These are phyloP conservation scores for Pyrenula massariospora DNA, from an alignment of 495 filamentous ascomycete species.

Conservation along the genomic window DNA sequence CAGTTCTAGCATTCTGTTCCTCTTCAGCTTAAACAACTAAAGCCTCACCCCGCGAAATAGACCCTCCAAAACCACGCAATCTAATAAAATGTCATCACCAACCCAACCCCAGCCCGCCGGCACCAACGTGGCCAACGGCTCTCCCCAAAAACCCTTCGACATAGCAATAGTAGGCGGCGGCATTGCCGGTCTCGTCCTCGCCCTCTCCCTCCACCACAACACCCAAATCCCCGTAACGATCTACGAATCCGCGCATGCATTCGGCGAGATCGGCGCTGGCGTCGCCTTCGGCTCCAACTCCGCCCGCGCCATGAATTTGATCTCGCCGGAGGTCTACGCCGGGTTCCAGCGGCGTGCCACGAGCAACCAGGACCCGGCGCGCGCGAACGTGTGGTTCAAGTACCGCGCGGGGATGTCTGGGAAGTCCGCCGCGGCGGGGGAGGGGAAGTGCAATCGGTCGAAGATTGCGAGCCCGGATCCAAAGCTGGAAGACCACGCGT, in stretches of 20 bases:
- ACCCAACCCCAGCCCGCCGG: too few species aligned
- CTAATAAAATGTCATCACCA: too few species aligned
- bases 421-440: slow-evolving; percentile 1
- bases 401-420: background rate
- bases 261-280: slow-evolving; percentile 51
- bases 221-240: slow-evolving; percentile 28
- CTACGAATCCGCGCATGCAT: slow-evolving; percentile 38
- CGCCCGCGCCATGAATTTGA: slow-evolving; percentile 38
- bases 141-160: slow-evolving; percentile 21
- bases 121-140: too few species aligned
- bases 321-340: slow-evolving; percentile 33
- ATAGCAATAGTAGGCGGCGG: slow-evolving; percentile 27
- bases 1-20: too few species aligned
- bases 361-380: slow-evolving; percentile 15
- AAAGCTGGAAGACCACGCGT: slow-evolving; percentile 34
- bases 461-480: slow-evolving; percentile 14
- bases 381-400: background rate
- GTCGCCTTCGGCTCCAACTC: slow-evolving; percentile 50
- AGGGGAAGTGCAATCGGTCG: slow-evolving; percentile 14
- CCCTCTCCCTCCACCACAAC: slow-evolving; percentile 19
- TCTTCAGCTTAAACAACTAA: too few species aligned
- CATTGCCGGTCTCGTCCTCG: slow-evolving; percentile 22
- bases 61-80: too few species aligned
- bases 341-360: slow-evolving; percentile 26
- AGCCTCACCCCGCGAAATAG: too few species aligned